Base-by-base conservation (phyloP, 306 rosid genomes). In the Hippophae rhamnoides region DNA sequence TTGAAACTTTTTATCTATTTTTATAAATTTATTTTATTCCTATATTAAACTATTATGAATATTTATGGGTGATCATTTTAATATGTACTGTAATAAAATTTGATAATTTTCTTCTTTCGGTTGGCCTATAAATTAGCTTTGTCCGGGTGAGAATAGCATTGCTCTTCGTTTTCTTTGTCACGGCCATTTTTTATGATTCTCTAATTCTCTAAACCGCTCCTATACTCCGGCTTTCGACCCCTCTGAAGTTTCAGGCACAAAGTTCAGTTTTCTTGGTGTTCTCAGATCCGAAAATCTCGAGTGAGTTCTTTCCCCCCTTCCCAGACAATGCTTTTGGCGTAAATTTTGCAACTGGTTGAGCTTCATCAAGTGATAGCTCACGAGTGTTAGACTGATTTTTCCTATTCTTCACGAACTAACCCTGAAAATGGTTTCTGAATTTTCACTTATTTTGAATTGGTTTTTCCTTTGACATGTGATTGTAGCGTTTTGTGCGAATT, bases 221-320 rank as follows among this genome's bases (percentile, higher is more conserved):
- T 57, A 51, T 5, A 6, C 54, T 72, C 62, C 60, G 57, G 58
- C 13, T 64, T 61, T 43, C 41, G 72, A 70, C 60, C 78, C 72
- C 46, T 10, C 50, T 3, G 62, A 73, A 74, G 53, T 58, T 56
- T 77, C 81, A 60, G 71, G 62, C 48, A n/a, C 38, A 7, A 66
- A 42, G 67, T 44, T 76, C 70, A 60, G 52, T 64, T 47, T 62
- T 5, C 64, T 46, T 52, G 11, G 43, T 52, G 54, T 31, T 70
- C 56, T 26, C 72, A 74, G 87, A 81, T 86, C 87, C 69, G 65
- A 52, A 59, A 40, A 72, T 40, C 64, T 72, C 78, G 18, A 79
- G 79, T 81, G 74, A 74, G 47, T 66, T 68, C 49, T 8, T 41
- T 42, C 13, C n/a, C 26, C 65, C 54, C 13, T 18, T 18, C 23